Base-by-base conservation (phyloP, 371 early-diverging fungal genomes). In the Mucor mucedo region DNA sequence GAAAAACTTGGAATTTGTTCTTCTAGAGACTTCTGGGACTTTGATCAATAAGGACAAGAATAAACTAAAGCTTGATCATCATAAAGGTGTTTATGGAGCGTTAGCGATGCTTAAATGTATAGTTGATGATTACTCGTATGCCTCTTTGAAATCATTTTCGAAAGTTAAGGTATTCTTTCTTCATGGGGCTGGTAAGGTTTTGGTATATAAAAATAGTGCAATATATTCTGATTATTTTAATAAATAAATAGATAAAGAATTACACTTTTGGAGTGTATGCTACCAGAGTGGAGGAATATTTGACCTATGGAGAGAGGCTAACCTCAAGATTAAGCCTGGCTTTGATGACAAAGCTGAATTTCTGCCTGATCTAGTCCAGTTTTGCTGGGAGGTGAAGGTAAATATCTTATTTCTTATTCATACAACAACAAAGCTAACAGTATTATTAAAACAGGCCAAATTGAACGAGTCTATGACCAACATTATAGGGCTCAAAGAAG, bases 301-400 rank as follows among this genome's bases (percentile, higher is more conserved):
- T 16, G 53, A 52, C 33, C 42, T 41, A 7, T 52, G 53, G 60
- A 60, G 53, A 52, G 60, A 52, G 60, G 28, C 58, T 16, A 9
- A 28, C 30, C 9, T 60, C 40, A 39, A 42, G 16, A 52, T 60
- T 44, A 52, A 60, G 60, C 60, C 60, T 40, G 53, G 52, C 29
- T 60, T 52, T 52, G 33, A 60, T n/a, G 53, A 60, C 27, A 52
- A 41, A 52, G 60, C 21, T 29, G 60, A 60, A 30, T 60, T 60
- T 52, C 28, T 52, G 44, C 60, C 60, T 47, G 33, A 52, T 47
- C 41, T 60, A 42, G 44, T 52, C 52, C 60, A 60, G 21, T 60
- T 60, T 35, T 60, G 41, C 35, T 60, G 53, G 53, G 29, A 42
- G 8, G 42, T 60, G 13, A 60, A 60, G 60, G 52, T 60, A 60